phyloP scores from a whole-genome alignment of 1,284 basidiomycete species.

The Cystobasidium pallidum region DNA sequence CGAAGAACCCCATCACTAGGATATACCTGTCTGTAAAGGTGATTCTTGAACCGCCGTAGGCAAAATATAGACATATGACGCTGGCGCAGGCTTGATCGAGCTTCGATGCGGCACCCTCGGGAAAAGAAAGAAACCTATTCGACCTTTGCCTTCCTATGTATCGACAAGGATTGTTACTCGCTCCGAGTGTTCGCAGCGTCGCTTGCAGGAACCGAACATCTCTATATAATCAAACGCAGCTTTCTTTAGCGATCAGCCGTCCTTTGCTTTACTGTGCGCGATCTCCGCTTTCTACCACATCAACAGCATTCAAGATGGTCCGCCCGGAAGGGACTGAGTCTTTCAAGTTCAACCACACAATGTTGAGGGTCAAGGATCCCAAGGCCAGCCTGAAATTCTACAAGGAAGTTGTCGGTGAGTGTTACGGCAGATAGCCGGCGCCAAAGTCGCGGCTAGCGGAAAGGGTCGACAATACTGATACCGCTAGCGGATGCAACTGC shows the following conservation, averaged over 20 bases:
- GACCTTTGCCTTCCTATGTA: conserved; percentile 5
- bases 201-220: not conserved
- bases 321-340: conserved; percentile 38
- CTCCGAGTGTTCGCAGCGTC: not conserved
- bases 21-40: no score
- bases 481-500: not conserved
- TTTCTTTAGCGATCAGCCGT: not conserved
- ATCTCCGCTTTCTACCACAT: conserved; percentile 17
- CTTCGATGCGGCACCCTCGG: not conserved
- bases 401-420: conserved; percentile 36
- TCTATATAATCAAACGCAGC: not conserved
- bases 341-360: conserved; percentile 44
- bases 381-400: conserved; percentile 45
- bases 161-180: not conserved
- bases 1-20: no score
- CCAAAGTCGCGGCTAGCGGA: not conserved
- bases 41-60: no score
- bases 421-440: not conserved
- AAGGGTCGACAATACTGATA: not conserved
- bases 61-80: not conserved
- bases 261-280: not conserved
- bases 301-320: conserved; percentile 37
- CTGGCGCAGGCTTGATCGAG: not conserved
- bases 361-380: conserved; percentile 45
- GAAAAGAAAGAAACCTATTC: not conserved